A percentile compares a stretch with the other conserved stretches of the same genome.
These are phyloP conservation scores for Gaertneriomyces sp. DNA, from an alignment of 192 early-diverging fungal genomes.

Conservation along the genomic window DNA sequence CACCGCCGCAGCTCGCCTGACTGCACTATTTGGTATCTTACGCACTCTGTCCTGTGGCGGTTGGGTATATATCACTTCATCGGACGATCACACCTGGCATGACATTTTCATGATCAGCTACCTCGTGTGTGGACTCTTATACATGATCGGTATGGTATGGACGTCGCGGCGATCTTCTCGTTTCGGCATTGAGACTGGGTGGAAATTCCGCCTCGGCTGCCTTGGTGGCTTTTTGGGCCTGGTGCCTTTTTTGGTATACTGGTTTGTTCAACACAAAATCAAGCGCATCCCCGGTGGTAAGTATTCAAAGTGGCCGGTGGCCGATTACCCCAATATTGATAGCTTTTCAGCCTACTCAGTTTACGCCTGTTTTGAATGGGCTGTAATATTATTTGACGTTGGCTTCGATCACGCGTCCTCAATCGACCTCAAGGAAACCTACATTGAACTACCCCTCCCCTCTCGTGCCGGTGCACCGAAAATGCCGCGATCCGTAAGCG, in stretches of 20 bases:
- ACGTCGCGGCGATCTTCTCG: background rate
- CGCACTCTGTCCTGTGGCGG: constrained; percentile 19
- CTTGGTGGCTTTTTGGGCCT: constrained; percentile 8
- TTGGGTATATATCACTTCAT: constrained; percentile 20
- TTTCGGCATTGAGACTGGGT: constrained; percentile 11
- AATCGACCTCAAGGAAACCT: constrained; percentile 12
- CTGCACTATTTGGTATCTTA: constrained; percentile 8
- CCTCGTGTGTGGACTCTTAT: constrained; percentile 17
- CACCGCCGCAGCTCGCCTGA: background rate
- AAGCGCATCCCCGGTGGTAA: constrained; percentile 18
- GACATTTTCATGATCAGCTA: constrained; percentile 23
- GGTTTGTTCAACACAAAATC: constrained; percentile 15
- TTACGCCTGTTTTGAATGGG: constrained; percentile 22
- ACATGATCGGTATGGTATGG: constrained; percentile 11
- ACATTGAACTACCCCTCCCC: constrained; percentile 6
- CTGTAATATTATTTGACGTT: constrained; percentile 21
- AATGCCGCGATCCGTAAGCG: too few species aligned
- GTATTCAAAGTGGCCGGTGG: background rate
- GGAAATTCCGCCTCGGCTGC: constrained; percentile 10
- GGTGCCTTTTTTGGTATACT: constrained; percentile 16
- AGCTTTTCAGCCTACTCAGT: constrained; percentile 10
- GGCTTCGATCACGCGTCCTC: constrained; percentile 14
- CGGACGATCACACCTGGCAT: constrained; percentile 15
- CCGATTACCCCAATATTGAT: background rate
- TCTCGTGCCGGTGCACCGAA: background rate